phyloP scores from a whole-genome alignment of 257 asterid genomes.

The Jacaranda copaia region DNA sequence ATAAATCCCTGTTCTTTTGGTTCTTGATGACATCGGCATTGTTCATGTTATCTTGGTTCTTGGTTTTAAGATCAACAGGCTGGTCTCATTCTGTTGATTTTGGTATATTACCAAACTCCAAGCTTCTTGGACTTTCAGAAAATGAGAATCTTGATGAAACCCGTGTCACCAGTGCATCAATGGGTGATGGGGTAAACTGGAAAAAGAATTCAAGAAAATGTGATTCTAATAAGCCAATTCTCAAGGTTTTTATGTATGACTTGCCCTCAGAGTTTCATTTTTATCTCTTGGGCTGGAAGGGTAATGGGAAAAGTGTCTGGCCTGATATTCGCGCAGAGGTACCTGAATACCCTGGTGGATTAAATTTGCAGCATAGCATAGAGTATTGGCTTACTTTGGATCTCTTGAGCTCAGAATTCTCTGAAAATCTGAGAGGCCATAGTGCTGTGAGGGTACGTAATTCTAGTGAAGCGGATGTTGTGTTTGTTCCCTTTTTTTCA shows the following conservation, averaged over 20 bases:
- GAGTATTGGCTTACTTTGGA: slow-evolving; percentile 94
- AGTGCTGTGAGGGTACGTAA: slow-evolving; percentile 68
- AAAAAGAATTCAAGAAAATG: slow-evolving; percentile 41
- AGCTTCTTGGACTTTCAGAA: slow-evolving; percentile 39
- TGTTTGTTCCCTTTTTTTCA: slow-evolving; percentile 90
- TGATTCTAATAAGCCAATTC: slow-evolving; percentile 46
- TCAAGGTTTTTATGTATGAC: slow-evolving; percentile 91
- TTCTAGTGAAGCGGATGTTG: slow-evolving; percentile 89
- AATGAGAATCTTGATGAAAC: slow-evolving; percentile 36
- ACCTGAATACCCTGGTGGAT: slow-evolving; percentile 87
- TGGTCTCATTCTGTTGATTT: slow-evolving; percentile 51
- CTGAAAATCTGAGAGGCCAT: slow-evolving; percentile 47
- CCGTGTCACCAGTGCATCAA: neutral
- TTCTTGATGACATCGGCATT: slow-evolving; percentile 63
- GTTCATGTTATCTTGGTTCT: slow-evolving; percentile 80
- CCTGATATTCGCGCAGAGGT: slow-evolving; percentile 68
- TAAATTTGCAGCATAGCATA: slow-evolving; percentile 94
- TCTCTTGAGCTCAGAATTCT: slow-evolving; percentile 68
- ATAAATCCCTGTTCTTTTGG: slow-evolving; percentile 70
- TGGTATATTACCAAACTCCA: slow-evolving; percentile 58
- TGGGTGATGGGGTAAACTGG: slow-evolving; percentile 23
- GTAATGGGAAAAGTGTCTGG: slow-evolving; percentile 62
- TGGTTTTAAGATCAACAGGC: slow-evolving; percentile 64
- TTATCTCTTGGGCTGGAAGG: slow-evolving; percentile 72
- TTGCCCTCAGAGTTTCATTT: slow-evolving; percentile 88